These are phyloP conservation scores for Phytophthora megakarya DNA, from an alignment of 352 stramenopile genomes.

Conservation along the genomic window DNA sequence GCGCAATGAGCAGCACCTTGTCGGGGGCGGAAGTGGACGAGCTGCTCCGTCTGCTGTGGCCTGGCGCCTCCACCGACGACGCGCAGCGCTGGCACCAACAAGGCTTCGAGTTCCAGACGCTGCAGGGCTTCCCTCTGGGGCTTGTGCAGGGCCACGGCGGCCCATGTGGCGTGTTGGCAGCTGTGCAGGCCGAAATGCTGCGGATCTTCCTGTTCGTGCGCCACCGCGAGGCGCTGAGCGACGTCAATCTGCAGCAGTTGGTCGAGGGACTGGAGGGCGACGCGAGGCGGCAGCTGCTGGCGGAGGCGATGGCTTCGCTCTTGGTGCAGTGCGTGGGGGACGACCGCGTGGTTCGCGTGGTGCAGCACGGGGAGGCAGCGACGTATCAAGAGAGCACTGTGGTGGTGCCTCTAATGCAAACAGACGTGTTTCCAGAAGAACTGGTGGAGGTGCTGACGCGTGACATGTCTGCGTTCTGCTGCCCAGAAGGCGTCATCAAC, in stretches of 20 bases:
- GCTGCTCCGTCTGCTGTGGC: slow-evolving; percentile 54
- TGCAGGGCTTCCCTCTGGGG: slow-evolving; percentile 51
- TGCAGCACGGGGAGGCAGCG: slow-evolving; percentile 10
- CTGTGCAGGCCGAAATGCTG: slow-evolving; percentile 77
- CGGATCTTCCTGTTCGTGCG: slow-evolving; percentile 56
- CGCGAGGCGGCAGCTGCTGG: slow-evolving; percentile 27
- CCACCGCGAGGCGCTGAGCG: slow-evolving; percentile 11
- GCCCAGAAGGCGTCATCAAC: slow-evolving; percentile 61
- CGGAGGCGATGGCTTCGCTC: slow-evolving; percentile 40
- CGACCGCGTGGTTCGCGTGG: slow-evolving; percentile 27
- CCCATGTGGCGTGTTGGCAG: slow-evolving; percentile 82
- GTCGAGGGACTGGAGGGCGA: slow-evolving; percentile 15
- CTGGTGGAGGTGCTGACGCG: slow-evolving; percentile 24
- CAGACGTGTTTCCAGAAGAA: slow-evolving; percentile 3
- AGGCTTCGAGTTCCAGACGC: slow-evolving; percentile 52
- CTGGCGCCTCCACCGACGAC: slow-evolving; percentile 35
- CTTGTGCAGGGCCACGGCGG: slow-evolving; percentile 78
- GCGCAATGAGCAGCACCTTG: slow-evolving; percentile 23
- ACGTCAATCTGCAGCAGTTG: slow-evolving; percentile 19
- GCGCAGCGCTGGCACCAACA: slow-evolving; percentile 58
- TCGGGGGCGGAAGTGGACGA: slow-evolving; percentile 19
- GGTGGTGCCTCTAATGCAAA: not conserved
- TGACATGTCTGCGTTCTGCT: slow-evolving; percentile 39
- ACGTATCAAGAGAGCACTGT: slow-evolving; percentile 28
- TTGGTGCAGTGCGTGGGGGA: slow-evolving; percentile 32